Percentiles rank a stretch among this genome's conserved stretches.
Evolutionary conservation across 768 basidiomycete genomes (phyloP).

Genomic region (Serendipita vermifera): DNA sequence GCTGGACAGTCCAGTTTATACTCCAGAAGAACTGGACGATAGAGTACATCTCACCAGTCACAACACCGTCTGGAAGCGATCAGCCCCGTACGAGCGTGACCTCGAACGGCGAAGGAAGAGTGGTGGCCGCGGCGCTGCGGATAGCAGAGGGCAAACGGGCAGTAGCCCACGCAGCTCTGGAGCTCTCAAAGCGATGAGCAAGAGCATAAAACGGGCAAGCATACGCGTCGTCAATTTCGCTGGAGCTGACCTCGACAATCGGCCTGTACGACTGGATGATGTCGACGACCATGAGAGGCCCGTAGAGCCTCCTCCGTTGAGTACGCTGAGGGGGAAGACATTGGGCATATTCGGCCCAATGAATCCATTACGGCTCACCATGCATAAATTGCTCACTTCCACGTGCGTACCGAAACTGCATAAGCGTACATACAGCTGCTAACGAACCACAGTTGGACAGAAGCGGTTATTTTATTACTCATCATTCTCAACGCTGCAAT

Average conservation of each 20-base stretch:
- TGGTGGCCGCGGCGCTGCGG: not conserved
- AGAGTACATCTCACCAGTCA: slow-evolving; percentile 4
- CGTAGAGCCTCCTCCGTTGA: slow-evolving; percentile 31
- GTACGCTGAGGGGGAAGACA: slow-evolving; percentile 54
- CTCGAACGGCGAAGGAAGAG: not conserved
- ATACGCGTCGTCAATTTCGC: slow-evolving; percentile 73
- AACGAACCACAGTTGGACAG: slow-evolving; percentile 51
- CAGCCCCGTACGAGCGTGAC: slow-evolving; percentile 7
- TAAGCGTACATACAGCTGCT: not conserved
- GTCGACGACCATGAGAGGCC: slow-evolving; percentile 22
- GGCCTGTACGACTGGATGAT: slow-evolving; percentile 24
- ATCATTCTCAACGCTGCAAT: slow-evolving; percentile 77
- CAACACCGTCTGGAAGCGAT: slow-evolving; percentile 3
- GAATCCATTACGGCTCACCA: slow-evolving; percentile 45
- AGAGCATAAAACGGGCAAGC: slow-evolving; percentile 36
- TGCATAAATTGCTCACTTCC: slow-evolving; percentile 58
- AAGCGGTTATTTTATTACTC: slow-evolving; percentile 67
- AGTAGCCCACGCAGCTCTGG: too few species aligned
- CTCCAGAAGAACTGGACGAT: not conserved
- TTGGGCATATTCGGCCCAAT: slow-evolving; percentile 62
- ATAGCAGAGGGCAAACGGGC: slow-evolving; percentile 2
- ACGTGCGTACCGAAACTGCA: slow-evolving; percentile 51
- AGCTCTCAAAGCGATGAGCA: slow-evolving; percentile 13
- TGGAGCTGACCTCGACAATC: slow-evolving; percentile 42
- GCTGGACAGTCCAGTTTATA: slow-evolving; percentile 7